Percentiles rank a stretch among this genome's conserved stretches.
Evolutionary conservation across 2,329 filamentous ascomycete species (phyloP).

Genomic region (Claviceps monticola): DNA sequence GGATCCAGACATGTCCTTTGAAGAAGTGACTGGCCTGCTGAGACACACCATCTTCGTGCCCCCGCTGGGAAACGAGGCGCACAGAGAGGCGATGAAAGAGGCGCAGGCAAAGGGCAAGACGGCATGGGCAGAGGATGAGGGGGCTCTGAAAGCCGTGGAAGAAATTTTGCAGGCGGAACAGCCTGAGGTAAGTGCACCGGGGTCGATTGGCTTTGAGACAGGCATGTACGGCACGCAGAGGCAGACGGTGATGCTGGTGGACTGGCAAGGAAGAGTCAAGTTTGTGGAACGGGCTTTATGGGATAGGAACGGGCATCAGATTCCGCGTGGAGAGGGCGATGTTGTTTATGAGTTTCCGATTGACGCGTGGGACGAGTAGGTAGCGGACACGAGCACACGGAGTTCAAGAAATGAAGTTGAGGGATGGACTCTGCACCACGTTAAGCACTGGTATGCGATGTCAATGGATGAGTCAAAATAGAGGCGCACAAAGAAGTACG

Average conservation of each 20-base stretch:
- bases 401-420: no score
- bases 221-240: slow-evolving; percentile 53
- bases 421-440: no score
- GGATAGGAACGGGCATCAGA: slow-evolving; percentile 40
- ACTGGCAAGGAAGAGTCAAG: slow-evolving; percentile 47
- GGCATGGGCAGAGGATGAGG: slow-evolving; percentile 20
- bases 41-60: slow-evolving; percentile 50
- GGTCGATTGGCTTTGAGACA: slow-evolving; percentile 32
- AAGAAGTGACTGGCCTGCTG: slow-evolving; percentile 38
- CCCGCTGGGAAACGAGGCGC: slow-evolving; percentile 35
- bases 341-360: slow-evolving; percentile 41
- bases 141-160: slow-evolving; percentile 24
- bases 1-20: slow-evolving; percentile 30
- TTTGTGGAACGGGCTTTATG: slow-evolving; percentile 47
- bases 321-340: slow-evolving; percentile 41
- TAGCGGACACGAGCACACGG: not conserved
- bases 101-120: slow-evolving; percentile 24
- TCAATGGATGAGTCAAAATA: no score
- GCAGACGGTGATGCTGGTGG: slow-evolving; percentile 48
- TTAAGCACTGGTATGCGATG: no score
- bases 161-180: slow-evolving; percentile 22
- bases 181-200: slow-evolving; percentile 20
- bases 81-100: slow-evolving; percentile 30
- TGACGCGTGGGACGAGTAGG: slow-evolving; percentile 32
- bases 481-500: no score